A percentile compares a stretch with the other conserved stretches of the same genome.
Conservation (phyloP, 2,329 filamentous ascomycete genomes). For the Phaeosphaeriaceae sp. region DNA sequence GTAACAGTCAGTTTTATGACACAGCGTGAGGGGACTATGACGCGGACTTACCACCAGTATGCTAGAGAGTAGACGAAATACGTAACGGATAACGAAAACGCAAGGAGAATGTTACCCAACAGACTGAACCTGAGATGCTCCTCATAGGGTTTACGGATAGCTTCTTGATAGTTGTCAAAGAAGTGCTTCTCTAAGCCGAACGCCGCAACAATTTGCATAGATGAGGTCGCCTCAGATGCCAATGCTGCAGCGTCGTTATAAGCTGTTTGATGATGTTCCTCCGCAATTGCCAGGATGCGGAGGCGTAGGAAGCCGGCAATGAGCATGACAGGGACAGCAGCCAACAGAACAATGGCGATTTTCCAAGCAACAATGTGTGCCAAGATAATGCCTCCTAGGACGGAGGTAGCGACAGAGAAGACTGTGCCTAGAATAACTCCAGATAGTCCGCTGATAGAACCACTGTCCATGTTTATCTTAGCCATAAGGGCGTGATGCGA, state of each 20-base stretch:
- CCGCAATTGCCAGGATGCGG: constrained; percentile 62
- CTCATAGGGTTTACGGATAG: constrained; percentile 50
- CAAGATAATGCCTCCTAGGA: constrained; percentile 57
- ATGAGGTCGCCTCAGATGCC: constrained; percentile 71
- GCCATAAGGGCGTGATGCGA: constrained; percentile 55
- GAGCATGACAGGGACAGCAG: constrained; percentile 57
- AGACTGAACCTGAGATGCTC: constrained; percentile 50
- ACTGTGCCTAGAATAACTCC: constrained; percentile 59
- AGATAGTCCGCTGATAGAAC: constrained; percentile 56
- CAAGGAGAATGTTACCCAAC: constrained; percentile 52
- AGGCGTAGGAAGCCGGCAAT: constrained; percentile 56
- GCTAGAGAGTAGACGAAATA: constrained; percentile 58
- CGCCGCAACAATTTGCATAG: constrained; percentile 66
- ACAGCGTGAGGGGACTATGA: constrained; percentile 11
- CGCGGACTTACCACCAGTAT: constrained; percentile 53
- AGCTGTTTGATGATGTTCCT: constrained; percentile 68
- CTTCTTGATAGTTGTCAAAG: constrained; percentile 45
- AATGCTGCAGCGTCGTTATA: constrained; percentile 70
- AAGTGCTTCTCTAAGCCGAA: constrained; percentile 52
- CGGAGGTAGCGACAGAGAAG: constrained; percentile 56
- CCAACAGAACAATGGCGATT: constrained; percentile 59
- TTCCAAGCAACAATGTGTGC: constrained; percentile 59
- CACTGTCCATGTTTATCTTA: constrained; percentile 57
- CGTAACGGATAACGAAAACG: constrained; percentile 54
- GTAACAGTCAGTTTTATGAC: constrained; percentile 1